Conservation (phyloP, 768 basidiomycete species). For the Kwoniella dejecticola region DNA sequence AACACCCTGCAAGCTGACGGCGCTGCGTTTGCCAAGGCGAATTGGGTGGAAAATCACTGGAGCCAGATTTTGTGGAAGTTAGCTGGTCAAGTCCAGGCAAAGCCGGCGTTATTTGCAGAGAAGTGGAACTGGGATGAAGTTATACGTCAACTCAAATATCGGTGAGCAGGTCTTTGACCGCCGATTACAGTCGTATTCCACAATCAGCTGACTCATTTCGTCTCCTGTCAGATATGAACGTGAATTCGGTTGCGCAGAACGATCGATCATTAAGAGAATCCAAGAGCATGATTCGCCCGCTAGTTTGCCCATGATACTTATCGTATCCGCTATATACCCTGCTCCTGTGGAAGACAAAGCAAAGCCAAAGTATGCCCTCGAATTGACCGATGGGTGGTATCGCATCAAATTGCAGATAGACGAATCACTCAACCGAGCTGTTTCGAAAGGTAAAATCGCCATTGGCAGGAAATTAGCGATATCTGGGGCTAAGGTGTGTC, state of each 20-base stretch:
- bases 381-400: constrained; percentile 99
- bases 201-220: no score
- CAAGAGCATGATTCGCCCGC: constrained; percentile 80
- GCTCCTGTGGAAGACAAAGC: constrained; percentile 35
- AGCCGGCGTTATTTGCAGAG: constrained; percentile 65
- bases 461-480: constrained; percentile 83
- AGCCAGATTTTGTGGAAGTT: constrained; percentile 89
- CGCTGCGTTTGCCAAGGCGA: constrained; percentile 68
- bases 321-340: constrained; percentile 68
- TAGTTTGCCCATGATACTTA: constrained; percentile 77
- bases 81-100: constrained; percentile 75
- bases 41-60: constrained; percentile 95
- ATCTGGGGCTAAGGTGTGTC: constrained; percentile 73
- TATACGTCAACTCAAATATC: constrained; percentile 77
- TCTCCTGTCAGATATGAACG: constrained; percentile 72
- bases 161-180: constrained; percentile 60
- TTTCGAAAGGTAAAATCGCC: constrained; percentile 66
- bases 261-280: constrained; percentile 79
- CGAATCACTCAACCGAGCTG: constrained; percentile 68
- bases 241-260: constrained; percentile 73
- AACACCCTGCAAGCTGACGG: constrained; percentile 32
- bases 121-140: constrained; percentile 83
- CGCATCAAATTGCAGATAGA: constrained; percentile 76
- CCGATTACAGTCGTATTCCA: not conserved
- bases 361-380: constrained; percentile 63